Evolutionary conservation across 805 yeast species (phyloP).

Genomic region (Nakazawaea wyomingensis): DNA sequence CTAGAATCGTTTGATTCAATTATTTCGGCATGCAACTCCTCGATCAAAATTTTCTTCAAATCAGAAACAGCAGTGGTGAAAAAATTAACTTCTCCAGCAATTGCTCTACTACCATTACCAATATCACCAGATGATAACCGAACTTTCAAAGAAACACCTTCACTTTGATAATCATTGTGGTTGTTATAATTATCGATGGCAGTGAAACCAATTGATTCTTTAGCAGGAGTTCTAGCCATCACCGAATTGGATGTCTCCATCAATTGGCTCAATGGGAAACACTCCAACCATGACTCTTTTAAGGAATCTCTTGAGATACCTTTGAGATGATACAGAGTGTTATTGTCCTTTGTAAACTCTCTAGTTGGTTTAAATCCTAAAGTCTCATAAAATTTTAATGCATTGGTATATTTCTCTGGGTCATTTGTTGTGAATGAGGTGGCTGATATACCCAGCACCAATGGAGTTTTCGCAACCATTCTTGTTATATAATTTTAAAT

Average conservation of each 20-base stretch:
- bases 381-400: conserved; percentile 51
- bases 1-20: conserved; percentile 11
- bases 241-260: conserved; percentile 10
- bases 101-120: too few relatives aligned
- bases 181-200: conserved; percentile 4
- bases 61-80: conserved; percentile 34
- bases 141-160: conserved; percentile 44
- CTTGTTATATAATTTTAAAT: background rate
- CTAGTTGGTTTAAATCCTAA: conserved; percentile 61
- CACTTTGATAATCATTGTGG: conserved; percentile 27
- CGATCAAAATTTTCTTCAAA: conserved; percentile 18
- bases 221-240: conserved; percentile 28
- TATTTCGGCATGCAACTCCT: conserved; percentile 16
- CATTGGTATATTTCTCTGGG: conserved; percentile 36
- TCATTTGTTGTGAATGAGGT: conserved; percentile 57
- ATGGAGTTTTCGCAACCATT: conserved; percentile 8
- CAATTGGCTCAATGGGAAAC: conserved; percentile 43
- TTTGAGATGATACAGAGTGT: conserved; percentile 27
- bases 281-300: conserved; percentile 68
- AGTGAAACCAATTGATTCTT: conserved; percentile 17
- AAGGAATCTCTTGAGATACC: conserved; percentile 66
- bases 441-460: conserved; percentile 39
- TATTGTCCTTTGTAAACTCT: conserved; percentile 50
- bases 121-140: conserved; percentile 36
- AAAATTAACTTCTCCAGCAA: conserved; percentile 34